A percentile compares a stretch with the other conserved stretches of the same genome.
phyloP scores from a whole-genome alignment of 208 protist species.

The Wallacemonas rigidus region DNA sequence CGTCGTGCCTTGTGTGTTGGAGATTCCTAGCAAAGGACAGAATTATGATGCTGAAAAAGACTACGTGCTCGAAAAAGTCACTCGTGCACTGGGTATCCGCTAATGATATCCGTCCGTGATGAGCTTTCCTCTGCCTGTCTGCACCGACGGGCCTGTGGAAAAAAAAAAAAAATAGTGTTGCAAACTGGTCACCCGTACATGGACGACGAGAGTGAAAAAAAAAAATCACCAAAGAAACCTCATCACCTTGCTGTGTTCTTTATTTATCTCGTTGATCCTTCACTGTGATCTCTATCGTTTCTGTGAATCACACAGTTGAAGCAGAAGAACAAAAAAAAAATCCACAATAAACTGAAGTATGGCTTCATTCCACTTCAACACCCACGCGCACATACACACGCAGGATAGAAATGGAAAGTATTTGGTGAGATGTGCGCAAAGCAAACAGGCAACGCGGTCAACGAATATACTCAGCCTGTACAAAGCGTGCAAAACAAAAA shows the following conservation, averaged over 20 bases:
- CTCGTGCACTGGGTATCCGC: slow-evolving; percentile 67
- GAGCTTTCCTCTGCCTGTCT: background rate
- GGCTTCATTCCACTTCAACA: background rate
- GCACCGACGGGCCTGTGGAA: background rate
- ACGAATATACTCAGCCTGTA: too few species aligned
- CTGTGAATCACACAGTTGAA: background rate
- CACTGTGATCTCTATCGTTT: slow-evolving; percentile 9
- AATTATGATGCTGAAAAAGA: slow-evolving; percentile 97
- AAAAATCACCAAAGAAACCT: background rate
- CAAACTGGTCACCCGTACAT: background rate
- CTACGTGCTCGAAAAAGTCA: slow-evolving; percentile 92
- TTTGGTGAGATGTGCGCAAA: too few species aligned
- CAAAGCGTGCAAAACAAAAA: too few species aligned
- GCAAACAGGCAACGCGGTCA: too few species aligned
- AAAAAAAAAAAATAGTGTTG: background rate
- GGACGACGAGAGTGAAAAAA: background rate
- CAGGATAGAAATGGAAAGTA: too few species aligned
- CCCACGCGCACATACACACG: too few species aligned
- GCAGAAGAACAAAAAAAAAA: slow-evolving; percentile 3
- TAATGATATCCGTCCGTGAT: slow-evolving; percentile 13
- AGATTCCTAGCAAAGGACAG: slow-evolving; percentile 96
- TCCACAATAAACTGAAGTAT: background rate
- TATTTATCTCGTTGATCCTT: slow-evolving; percentile 2
- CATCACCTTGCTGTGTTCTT: slow-evolving; percentile 20
- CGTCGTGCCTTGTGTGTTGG: slow-evolving; percentile 94